These are phyloP conservation scores for Emericellopsis atlantica DNA, from an alignment of 2,329 filamentous ascomycete genomes.

Conservation along the genomic window DNA sequence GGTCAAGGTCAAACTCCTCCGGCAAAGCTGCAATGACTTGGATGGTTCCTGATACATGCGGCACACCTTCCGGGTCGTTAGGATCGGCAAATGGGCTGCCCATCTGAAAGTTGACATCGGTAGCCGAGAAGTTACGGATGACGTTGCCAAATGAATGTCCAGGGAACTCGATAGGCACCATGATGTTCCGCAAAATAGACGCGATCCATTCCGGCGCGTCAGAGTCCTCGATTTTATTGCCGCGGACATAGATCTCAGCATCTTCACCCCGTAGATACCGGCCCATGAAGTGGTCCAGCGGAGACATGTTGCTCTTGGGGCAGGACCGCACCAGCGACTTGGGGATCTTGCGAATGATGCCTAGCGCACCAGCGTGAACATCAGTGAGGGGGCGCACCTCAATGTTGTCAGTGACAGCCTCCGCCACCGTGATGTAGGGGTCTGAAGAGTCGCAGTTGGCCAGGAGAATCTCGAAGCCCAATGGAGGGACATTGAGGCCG, in stretches of 20 bases:
- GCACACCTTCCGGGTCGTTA: constrained; percentile 57
- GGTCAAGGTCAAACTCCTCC: constrained; percentile 72
- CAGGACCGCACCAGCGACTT: constrained; percentile 60
- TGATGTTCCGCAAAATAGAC: constrained; percentile 69
- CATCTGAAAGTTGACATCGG: constrained; percentile 74
- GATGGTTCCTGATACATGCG: constrained; percentile 73
- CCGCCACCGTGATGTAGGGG: constrained; percentile 65
- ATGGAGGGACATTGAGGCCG: constrained; percentile 60
- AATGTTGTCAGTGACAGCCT: constrained; percentile 56
- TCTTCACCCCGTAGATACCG: constrained; percentile 72
- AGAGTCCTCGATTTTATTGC: constrained; percentile 52
- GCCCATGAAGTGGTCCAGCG: constrained; percentile 69
- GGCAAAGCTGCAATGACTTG: constrained; percentile 69
- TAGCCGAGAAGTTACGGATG: constrained; percentile 77
- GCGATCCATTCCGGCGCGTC: constrained; percentile 73
- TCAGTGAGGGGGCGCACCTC: constrained; percentile 55
- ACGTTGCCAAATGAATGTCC: constrained; percentile 70
- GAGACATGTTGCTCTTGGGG: constrained; percentile 65
- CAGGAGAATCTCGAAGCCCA: constrained; percentile 76
- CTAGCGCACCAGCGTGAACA: constrained; percentile 57
- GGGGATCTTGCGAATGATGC: constrained; percentile 61
- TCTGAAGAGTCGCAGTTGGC: constrained; percentile 65
- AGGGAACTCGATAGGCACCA: constrained; percentile 72
- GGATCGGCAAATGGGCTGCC: constrained; percentile 72
- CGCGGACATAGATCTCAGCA: constrained; percentile 72